Evolutionary conservation across 768 basidiomycete species (phyloP), one percentile per base, ranked within the genome.

Genomic region (Mycena floridula): DNA sequence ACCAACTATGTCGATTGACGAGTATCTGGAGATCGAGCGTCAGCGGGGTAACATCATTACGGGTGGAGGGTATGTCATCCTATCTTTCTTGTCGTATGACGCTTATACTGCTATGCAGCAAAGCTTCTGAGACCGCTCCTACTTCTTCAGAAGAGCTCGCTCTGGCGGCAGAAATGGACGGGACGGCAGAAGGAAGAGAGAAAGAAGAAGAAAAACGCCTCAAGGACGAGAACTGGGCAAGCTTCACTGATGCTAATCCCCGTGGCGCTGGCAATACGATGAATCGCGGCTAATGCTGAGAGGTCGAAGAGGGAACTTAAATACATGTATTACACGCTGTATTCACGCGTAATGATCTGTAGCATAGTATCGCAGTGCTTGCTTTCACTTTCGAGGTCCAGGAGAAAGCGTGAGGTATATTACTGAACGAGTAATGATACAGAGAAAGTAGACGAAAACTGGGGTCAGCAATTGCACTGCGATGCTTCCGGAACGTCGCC

Each of bases 181-280:
- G 93, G 3, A 82, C 86, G 2, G 50, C 54, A 2, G 72, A 73
- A 23, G 87, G 81, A 0, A 82, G 82, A 44, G 65, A 77, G 49
- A 89, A 82, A 52, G 70, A 59, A 15, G 93, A 94, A 57, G 72
- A 82, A 57, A 85, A 87, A 64, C 67, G 93, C 37, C 71, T 74
- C 54, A 88, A 92, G 59, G 89, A 94, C 53, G 91, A 97, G 60
- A 82, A 82, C 26, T 97, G 94, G 93, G 92, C 93, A 24, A 72
- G 69, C 46, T 98, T 79, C 55, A 91, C 85, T 13, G 96, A 97
- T 41, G 72, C 69, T 21, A 83, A 99, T 62, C 82, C 85, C 11
- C 83, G 73, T 56, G 96, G 96, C 1, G 87, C 86, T n/a, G 96
- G 96, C 3, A 99, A 99, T 60, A 95, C 85, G 9, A 92, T 95